Evolutionary conservation across 768 basidiomycete genomes (phyloP), one percentile per base, ranked within the genome.

Genomic region (Phallus indusiatus): DNA sequence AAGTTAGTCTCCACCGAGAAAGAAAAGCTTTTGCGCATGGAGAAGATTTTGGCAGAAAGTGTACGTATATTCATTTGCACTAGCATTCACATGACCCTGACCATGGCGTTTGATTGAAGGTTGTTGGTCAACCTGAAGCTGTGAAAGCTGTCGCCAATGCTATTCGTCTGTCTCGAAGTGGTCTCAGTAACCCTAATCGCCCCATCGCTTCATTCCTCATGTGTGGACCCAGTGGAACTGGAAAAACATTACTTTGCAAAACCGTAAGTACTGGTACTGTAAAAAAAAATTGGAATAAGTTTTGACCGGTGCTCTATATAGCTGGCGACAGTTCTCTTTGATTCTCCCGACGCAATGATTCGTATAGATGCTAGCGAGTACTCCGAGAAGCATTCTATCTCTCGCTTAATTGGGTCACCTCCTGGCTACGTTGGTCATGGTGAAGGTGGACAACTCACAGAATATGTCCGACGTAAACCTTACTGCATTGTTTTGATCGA

Each of bases 151-250:
- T 97, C 35, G 88, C 93, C 10, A 93, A 95, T 68, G 95, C 95
- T 1, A 89, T 98, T 64, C 82, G 95, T 50, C 73, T 98, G 47
- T 94, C 92, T 22, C 81, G 95, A 53, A 92, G 90, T 65, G 95
- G 95, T n/a, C 76, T 99, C n/a, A 80, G 88, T 47, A 91, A 94
- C 68, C 81, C 89, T 34, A 78, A 86, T 50, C 75, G 92, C 53
- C 95, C 95, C 5, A 87, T 96, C 60, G 94, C 95, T 0, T 90
- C 87, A 66, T 96, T 96, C 76, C 73, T 97, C 56, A 88, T 96
- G 80, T 86, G 86, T 7, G 90, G 90, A n/a, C 90, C 91, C 34
- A 88, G 88, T 5, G 92, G 92, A 21, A 94, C 90, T 4, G 90
- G 90, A 47, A 92, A 98, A 75, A 95, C 93, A 0, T 76, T 93